A percentile compares a stretch with the other conserved stretches of the same genome.
Conservation (phyloP, 371 early-diverging fungal species). For the Mortierella sp. region DNA sequence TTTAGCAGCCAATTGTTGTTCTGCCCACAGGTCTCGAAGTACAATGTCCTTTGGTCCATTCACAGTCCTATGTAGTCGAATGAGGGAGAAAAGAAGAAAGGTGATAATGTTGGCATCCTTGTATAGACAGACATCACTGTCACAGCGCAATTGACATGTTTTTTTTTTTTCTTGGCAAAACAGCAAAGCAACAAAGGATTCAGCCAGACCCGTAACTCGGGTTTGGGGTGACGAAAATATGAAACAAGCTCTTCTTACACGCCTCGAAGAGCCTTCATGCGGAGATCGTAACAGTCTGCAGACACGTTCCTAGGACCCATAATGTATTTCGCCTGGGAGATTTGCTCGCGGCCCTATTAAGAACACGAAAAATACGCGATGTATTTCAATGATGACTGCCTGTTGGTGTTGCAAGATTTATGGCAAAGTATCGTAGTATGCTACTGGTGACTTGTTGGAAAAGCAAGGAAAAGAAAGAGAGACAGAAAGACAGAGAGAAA, state of each 20-base stretch:
- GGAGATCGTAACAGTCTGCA: slow-evolving; percentile 51
- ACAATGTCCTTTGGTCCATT: slow-evolving; percentile 21
- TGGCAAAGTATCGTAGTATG: too few relatives aligned
- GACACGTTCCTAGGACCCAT: slow-evolving; percentile 56
- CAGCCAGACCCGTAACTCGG: neutral
- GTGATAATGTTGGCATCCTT: too few relatives aligned
- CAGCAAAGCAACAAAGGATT: too few relatives aligned
- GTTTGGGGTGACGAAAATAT: neutral
- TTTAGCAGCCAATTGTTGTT: slow-evolving; percentile 14
- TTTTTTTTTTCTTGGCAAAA: too few relatives aligned
- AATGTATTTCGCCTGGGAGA: slow-evolving; percentile 53
- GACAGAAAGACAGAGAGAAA: neutral
- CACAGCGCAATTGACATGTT: too few relatives aligned
- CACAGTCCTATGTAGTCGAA: neutral
- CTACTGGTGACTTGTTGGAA: too few relatives aligned
- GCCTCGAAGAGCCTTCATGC: slow-evolving; percentile 54
- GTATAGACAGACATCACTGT: too few relatives aligned
- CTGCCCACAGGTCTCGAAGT: slow-evolving; percentile 28
- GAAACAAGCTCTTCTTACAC: slow-evolving; percentile 23
- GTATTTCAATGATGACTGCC: neutral
- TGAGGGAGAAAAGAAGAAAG: neutral
- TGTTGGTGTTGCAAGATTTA: neutral
- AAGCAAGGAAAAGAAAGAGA: neutral
- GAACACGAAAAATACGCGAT: neutral
- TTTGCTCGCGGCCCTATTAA: slow-evolving; percentile 44